Base-by-base conservation (phyloP, 257 asterid species). In the Nyctanthes arbortristis region DNA sequence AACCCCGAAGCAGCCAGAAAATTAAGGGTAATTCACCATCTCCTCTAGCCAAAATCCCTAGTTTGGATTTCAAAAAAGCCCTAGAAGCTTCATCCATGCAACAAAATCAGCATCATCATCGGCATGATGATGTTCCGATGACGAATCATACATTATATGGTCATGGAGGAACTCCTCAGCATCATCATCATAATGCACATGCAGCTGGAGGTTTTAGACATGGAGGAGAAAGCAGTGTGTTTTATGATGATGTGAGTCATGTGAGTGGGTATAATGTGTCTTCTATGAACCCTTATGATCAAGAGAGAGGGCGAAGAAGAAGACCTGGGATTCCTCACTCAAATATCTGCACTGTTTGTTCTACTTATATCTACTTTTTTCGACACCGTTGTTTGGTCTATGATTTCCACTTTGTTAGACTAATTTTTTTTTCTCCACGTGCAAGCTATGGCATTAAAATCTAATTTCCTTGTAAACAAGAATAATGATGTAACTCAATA, bases 271-370 rank as follows among this genome's bases (percentile, higher is more conserved):
- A 75, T 49, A 72, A 77, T 64, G 66, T 67, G 69, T 77, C 78
- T 35, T 43, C 69, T 11, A 52, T 63, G 65, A 32, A 54, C 56
- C 70, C 8, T 14, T 69, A 74, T 7, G 82, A 80, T 0, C 61
- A 7, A 2, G 84, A 71, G 61, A 57, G 79, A 69, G 83, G 83
- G 0, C 82, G 77, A 34, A 61, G 79, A 9, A 72, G 90, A 73
- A 63, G 93, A 10, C 90, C 92, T 0, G 96, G 97, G 74, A 84
- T 90, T 45, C 97, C 97, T 0, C 97, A 90, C 80, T 84, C 96
- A 24, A 90, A 90, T 33, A 85, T 90, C 4, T 91, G 97, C 66
- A 79, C 97, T 66, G 35, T 91, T 20, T 91, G 97, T 63, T 72
- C 75, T 22, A 88, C 72, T 79, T 84, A 85, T 68, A 74, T 85